Base-by-base conservation (phyloP, 495 filamentous ascomycete genomes). In the Acidiella bohemica region DNA sequence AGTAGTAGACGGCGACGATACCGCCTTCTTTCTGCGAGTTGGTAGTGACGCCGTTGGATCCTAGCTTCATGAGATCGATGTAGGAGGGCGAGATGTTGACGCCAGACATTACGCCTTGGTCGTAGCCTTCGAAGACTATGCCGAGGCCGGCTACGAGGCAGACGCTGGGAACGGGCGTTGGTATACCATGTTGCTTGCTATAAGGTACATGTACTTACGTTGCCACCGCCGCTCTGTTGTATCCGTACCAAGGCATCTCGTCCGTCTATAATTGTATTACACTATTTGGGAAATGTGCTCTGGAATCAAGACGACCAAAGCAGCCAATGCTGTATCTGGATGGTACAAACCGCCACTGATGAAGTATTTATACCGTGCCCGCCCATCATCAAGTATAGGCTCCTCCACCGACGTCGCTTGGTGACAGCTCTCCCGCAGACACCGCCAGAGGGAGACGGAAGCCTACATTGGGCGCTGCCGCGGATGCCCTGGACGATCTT, bases 1-100 rank as follows among this genome's bases (percentile, higher is more conserved):
- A 61, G 47, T 81, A 82, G 52, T 81, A 82, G 32, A 81, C 70
- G 0, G 73, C 61, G 5, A 80, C 71, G 28, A 81, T 81, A 2
- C 77, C 75, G 13, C 77, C 78, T 44, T 81, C 72, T 3, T 80
- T 64, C 28, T 78, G 50, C 23, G 63, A 72, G 55, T 79, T 62
- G 2, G 72, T 76, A 2, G n/a, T 22, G 24, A 76, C 61, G 16
- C 76, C 67, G 0, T 67, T 22, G 11, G 21, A n/a, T 5, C 63
- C 63, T 17, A 64, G 62, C 10, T 55, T 53, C 3, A 66, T 59
- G 36, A 54, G 40, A 1, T 52, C 56, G 10, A 64, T 51, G 43
- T 68, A 68, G 7, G 38, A 53, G 2, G 59, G 61, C 20, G 65
- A 44, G 39, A 56, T 50, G 36, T 70, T 70, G 28, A 70, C 66